Percentiles rank a stretch among this genome's conserved stretches.
phyloP scores from a whole-genome alignment of 768 basidiomycete species.

The Tulasnella sp. region DNA sequence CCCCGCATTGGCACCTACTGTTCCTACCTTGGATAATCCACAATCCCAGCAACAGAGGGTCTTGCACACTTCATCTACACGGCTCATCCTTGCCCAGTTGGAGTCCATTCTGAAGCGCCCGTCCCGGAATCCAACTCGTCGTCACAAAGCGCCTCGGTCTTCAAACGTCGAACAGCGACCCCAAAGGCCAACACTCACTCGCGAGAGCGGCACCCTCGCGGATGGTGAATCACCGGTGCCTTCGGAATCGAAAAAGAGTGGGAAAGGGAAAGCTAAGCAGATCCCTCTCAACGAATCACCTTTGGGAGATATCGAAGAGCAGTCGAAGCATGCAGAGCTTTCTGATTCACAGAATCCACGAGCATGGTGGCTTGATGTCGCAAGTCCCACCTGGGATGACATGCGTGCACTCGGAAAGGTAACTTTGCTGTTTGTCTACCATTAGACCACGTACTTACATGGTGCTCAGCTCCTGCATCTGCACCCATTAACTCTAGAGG shows the following conservation, averaged over 20 bases:
- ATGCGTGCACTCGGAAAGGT: constrained; percentile 78
- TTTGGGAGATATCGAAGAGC: constrained; percentile 24
- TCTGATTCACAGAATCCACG: constrained; percentile 4
- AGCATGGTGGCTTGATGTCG: constrained; percentile 85
- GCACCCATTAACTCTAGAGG: constrained; percentile 86
- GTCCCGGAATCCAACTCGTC: neutral
- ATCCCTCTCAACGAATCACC: neutral
- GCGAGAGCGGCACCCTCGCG: neutral
- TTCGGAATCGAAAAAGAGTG: constrained; percentile 1
- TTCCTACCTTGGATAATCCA: neutral
- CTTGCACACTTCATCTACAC: constrained; percentile 35
- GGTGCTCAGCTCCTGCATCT: constrained; percentile 76
- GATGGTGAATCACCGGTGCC: constrained; percentile 16
- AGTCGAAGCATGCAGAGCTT: neutral
- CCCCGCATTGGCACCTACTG: constrained; percentile 26
- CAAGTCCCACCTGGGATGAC: constrained; percentile 79
- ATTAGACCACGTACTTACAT: no score
- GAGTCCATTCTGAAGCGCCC: constrained; percentile 29
- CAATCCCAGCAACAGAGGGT: constrained; percentile 23
- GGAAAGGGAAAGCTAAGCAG: constrained; percentile 17
- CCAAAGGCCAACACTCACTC: neutral
- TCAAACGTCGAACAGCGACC: neutral
- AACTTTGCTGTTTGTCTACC: constrained; percentile 19
- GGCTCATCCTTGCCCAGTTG: constrained; percentile 37
- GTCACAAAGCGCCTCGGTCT: constrained; percentile 6